Evolutionary conservation across 371 early-diverging fungal species (phyloP).

Genomic region (Apophysomyces elegans): DNA sequence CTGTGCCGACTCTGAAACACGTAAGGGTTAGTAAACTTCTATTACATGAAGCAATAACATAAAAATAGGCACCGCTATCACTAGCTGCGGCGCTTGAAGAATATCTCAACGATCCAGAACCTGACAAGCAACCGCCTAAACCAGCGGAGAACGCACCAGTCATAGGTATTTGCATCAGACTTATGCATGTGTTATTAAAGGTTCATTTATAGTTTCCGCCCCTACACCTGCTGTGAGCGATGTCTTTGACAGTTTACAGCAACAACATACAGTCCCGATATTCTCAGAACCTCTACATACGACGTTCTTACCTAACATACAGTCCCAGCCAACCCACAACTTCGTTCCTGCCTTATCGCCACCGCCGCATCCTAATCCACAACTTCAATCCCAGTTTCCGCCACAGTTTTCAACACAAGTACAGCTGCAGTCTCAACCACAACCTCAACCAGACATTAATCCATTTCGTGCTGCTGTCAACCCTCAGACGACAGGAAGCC

Average conservation of each 20-base stretch:
- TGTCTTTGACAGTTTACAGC: conserved; percentile 76
- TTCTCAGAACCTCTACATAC: conserved; percentile 35
- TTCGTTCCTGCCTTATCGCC: too few species aligned
- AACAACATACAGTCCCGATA: conserved; percentile 52
- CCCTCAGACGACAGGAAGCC: not conserved
- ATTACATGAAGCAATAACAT: not conserved
- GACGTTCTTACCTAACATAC: conserved; percentile 13
- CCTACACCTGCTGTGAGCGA: conserved; percentile 46
- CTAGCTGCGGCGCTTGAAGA: conserved; percentile 87
- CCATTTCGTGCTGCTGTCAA: not conserved
- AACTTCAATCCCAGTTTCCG: too few species aligned
- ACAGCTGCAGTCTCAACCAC: not conserved
- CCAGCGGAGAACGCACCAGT: conserved; percentile 6
- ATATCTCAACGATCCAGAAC: conserved; percentile 77
- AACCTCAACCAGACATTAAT: not conserved
- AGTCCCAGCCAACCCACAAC: not conserved
- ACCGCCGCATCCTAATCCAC: too few species aligned
- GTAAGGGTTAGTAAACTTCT: conserved; percentile 41
- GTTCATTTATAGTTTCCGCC: too few species aligned
- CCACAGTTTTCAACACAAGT: too few species aligned
- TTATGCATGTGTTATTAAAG: too few species aligned
- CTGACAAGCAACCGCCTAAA: conserved; percentile 43
- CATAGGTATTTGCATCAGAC: conserved; percentile 17
- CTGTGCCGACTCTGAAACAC: conserved; percentile 85
- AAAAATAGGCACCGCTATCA: conserved; percentile 77